Conservation (phyloP, 306 rosid genomes). For the Medicago arabica region DNA sequence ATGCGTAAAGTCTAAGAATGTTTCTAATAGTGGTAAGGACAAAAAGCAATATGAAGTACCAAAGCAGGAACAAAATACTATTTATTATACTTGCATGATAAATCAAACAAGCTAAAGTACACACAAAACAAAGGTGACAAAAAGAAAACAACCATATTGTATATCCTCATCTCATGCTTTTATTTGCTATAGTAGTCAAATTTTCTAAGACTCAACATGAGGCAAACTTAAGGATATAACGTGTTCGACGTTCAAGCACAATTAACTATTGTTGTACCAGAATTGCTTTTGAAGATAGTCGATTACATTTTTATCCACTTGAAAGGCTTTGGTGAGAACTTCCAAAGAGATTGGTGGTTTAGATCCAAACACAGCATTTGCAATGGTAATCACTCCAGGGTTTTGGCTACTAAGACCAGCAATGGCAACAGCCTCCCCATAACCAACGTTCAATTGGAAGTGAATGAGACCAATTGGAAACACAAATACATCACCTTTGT, state of each 20-base stretch:
- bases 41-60: background rate
- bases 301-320: conserved; percentile 34
- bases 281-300: conserved; percentile 51
- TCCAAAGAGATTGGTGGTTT: conserved; percentile 45
- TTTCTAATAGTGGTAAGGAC: too few species aligned
- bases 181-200: conserved; percentile 4
- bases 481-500: conserved; percentile 48
- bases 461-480: conserved; percentile 44
- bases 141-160: background rate
- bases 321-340: conserved; percentile 52
- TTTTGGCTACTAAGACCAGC: conserved; percentile 49
- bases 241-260: background rate
- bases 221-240: background rate
- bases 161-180: conserved; percentile 35
- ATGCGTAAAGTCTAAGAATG: too few species aligned
- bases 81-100: conserved; percentile 31
- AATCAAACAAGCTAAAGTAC: conserved; percentile 8
- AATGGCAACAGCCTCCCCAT: conserved; percentile 42
- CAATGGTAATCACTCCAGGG: conserved; percentile 42
- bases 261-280: conserved; percentile 43
- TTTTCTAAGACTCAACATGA: background rate
- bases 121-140: background rate
- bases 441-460: conserved; percentile 36
- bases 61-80: background rate
- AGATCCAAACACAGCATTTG: conserved; percentile 54